A percentile compares a stretch with the other conserved stretches of the same genome.
Conservation (phyloP, 2,329 filamentous ascomycete species). For the Cladosporium austrohemisphaericum region DNA sequence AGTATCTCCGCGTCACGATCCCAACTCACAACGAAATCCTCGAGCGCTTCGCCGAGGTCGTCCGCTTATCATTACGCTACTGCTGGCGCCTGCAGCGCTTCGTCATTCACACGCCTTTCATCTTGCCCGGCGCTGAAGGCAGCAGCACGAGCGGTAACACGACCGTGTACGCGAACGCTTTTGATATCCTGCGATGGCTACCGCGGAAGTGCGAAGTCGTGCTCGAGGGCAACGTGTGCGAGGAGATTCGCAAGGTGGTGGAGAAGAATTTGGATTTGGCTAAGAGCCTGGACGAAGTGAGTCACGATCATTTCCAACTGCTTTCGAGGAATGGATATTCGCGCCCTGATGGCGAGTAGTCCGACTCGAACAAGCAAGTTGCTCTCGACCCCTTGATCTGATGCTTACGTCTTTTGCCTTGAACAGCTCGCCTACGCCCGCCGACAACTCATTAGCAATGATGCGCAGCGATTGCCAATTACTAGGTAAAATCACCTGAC, state of each 20-base stretch:
- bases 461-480: constrained; percentile 15
- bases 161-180: constrained; percentile 46
- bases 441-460: constrained; percentile 33
- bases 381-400: not conserved
- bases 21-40: constrained; percentile 46
- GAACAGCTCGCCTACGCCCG: constrained; percentile 32
- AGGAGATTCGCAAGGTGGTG: constrained; percentile 40
- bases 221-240: constrained; percentile 38
- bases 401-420: constrained; percentile 18
- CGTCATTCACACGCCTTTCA: constrained; percentile 38
- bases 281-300: constrained; percentile 40
- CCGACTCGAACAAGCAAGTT: not conserved
- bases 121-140: constrained; percentile 29
- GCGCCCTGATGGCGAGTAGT: not conserved
- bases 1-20: constrained; percentile 42
- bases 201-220: constrained; percentile 41
- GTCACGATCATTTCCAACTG: constrained; percentile 16
- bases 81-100: constrained; percentile 44
- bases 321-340: not conserved
- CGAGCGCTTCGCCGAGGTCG: constrained; percentile 44
- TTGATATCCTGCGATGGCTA: constrained; percentile 46
- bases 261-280: constrained; percentile 41
- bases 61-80: constrained; percentile 44
- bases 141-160: constrained; percentile 34
- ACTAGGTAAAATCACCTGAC: not conserved